Evolutionary conservation across 1,284 basidiomycete genomes (phyloP).

Genomic region (Cutaneotrichosporon sp.): DNA sequence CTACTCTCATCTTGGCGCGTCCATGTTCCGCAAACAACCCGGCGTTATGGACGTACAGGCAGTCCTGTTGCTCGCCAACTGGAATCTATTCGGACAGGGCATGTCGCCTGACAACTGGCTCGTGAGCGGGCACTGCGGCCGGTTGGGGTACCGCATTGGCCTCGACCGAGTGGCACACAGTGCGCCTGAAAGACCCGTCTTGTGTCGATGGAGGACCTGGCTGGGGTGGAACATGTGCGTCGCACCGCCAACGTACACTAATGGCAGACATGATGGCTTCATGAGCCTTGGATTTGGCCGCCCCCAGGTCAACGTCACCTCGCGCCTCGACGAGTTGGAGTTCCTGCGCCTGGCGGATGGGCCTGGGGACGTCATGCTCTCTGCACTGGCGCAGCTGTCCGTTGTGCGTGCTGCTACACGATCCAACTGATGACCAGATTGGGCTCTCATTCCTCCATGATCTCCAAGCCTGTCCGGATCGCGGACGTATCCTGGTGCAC

Average conservation of each 20-base stretch:
- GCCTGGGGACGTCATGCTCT: not conserved
- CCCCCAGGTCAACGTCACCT: not conserved
- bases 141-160: not conserved
- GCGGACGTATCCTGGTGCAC: not conserved
- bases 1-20: not conserved
- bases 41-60: not conserved
- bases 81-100: not conserved
- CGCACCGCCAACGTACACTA: not conserved
- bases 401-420: not conserved
- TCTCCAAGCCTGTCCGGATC: not conserved
- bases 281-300: not conserved
- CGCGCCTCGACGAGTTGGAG: not conserved
- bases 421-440: not conserved
- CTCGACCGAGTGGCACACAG: not conserved
- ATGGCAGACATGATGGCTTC: not conserved
- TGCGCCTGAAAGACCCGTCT: not conserved
- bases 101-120: conserved; percentile 1
- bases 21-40: not conserved
- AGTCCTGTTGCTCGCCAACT: not conserved
- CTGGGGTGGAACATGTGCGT: not conserved
- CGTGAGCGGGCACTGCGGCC: not conserved
- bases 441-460: not conserved
- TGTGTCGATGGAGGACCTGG: not conserved
- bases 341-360: not conserved
- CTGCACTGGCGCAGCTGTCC: not conserved